Evolutionary conservation across 2,329 filamentous ascomycete species (phyloP).

Genomic region (Hypomyces rosellus): DNA sequence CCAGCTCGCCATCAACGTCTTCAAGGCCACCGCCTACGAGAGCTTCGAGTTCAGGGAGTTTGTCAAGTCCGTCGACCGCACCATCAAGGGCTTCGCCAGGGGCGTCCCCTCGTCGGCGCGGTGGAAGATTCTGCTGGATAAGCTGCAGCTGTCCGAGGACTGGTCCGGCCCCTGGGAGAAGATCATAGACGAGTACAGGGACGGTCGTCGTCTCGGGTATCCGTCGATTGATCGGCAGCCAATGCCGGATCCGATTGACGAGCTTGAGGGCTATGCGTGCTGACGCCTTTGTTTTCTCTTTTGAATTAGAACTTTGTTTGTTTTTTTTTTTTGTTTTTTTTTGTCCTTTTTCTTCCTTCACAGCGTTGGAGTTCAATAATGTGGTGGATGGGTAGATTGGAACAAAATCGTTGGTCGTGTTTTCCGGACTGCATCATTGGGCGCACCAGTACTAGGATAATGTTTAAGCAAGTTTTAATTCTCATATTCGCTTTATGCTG

Average conservation of each 20-base stretch:
- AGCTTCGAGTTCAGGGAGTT: slow-evolving; percentile 1
- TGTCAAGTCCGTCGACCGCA: neutral
- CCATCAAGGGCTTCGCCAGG: slow-evolving; percentile 1
- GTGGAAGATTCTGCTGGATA: slow-evolving; percentile 3
- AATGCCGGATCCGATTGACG: slow-evolving; percentile 1
- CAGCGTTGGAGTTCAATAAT: too few relatives aligned
- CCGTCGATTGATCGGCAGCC: slow-evolving; percentile 3
- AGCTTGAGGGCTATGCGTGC: neutral
- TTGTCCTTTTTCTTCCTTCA: too few relatives aligned
- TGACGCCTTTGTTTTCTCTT: neutral
- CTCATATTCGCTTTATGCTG: too few relatives aligned
- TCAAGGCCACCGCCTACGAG: neutral
- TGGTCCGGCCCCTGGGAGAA: slow-evolving; percentile 1
- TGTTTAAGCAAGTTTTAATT: too few relatives aligned
- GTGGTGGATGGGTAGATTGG: too few relatives aligned
- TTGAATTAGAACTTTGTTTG: slow-evolving; percentile 9
- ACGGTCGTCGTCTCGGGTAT: neutral
- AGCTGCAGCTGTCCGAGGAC: neutral
- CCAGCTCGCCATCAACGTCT: slow-evolving; percentile 2
- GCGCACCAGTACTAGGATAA: too few relatives aligned
- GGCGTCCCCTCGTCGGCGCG: neutral
- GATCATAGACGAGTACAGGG: slow-evolving; percentile 5
- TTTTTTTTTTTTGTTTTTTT: slow-evolving; percentile 25
- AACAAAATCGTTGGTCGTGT: too few relatives aligned
- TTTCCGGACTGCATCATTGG: too few relatives aligned